Conservation (phyloP, 2,329 filamentous ascomycete species). For the Raffaelea arxii region DNA sequence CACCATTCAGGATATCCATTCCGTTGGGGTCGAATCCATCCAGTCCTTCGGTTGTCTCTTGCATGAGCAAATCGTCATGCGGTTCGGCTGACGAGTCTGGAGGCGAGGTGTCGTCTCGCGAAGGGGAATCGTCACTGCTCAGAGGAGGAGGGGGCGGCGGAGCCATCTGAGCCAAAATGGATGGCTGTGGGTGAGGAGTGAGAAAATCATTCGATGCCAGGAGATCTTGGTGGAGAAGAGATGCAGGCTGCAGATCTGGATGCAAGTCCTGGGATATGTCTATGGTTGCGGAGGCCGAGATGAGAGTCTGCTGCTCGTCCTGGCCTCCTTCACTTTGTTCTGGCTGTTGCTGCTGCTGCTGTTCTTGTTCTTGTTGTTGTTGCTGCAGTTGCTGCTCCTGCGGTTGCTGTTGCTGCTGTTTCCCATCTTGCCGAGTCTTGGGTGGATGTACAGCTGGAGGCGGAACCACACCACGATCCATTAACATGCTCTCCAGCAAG, state of each 20-base stretch:
- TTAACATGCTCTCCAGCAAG: slow-evolving; percentile 40
- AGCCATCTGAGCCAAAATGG: neutral
- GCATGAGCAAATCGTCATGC: slow-evolving; percentile 5
- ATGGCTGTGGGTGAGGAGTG: neutral
- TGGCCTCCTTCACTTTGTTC: too few species aligned
- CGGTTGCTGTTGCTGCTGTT: slow-evolving; percentile 2
- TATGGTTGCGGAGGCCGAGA: too few species aligned
- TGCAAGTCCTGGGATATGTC: too few species aligned
- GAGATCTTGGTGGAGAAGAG: too few species aligned
- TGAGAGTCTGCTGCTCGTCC: too few species aligned
- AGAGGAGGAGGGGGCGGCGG: neutral
- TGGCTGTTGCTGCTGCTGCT: too few species aligned
- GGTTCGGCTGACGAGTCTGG: slow-evolving; percentile 3
- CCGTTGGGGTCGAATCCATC: too few species aligned
- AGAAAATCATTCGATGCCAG: neutral
- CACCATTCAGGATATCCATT: too few species aligned
- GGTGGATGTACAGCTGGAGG: slow-evolving; percentile 44
- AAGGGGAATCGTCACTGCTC: slow-evolving; percentile 7
- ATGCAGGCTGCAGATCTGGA: neutral
- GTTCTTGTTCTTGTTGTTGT: too few species aligned
- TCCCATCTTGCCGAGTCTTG: slow-evolving; percentile 34
- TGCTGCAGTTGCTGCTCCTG: neutral
- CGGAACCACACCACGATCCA: slow-evolving; percentile 36
- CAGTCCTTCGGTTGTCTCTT: neutral
- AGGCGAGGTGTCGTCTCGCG: slow-evolving; percentile 6